Evolutionary conservation across 2,329 filamentous ascomycete species (phyloP).

Genomic region (Helminthosporium solani): DNA sequence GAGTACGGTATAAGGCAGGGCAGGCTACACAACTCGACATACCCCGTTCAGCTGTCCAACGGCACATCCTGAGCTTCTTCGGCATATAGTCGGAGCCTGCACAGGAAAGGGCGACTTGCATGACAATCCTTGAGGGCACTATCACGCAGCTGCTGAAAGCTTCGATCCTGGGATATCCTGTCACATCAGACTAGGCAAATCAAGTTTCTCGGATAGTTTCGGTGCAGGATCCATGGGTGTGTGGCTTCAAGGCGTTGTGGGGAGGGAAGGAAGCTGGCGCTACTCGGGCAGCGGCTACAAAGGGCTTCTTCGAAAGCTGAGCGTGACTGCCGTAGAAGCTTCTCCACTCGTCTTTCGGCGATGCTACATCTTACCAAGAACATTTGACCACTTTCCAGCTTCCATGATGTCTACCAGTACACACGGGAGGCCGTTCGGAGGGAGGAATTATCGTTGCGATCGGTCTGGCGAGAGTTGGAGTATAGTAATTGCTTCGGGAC

Average conservation of each 20-base stretch:
- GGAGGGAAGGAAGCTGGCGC: neutral
- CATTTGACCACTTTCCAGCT: too few relatives aligned
- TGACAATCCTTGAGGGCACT: neutral
- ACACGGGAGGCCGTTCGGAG: too few relatives aligned
- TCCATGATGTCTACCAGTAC: too few relatives aligned
- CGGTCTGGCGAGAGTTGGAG: too few relatives aligned
- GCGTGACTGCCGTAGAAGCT: too few relatives aligned
- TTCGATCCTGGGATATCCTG: neutral
- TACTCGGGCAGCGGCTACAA: neutral
- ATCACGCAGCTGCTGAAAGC: neutral
- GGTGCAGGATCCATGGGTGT: neutral
- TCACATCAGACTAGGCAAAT: neutral
- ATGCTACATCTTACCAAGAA: too few relatives aligned
- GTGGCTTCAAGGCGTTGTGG: neutral
- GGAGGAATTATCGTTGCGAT: too few relatives aligned
- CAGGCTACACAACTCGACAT: neutral
- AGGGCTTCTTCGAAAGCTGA: too few relatives aligned
- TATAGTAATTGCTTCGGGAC: too few relatives aligned
- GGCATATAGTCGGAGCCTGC: neutral
- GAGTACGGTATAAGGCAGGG: neutral
- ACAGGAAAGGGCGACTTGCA: neutral
- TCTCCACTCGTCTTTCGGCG: too few relatives aligned
- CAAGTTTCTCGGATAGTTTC: neutral
- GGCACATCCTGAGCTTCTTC: neutral
- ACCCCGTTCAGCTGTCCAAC: neutral